phyloP scores from a whole-genome alignment of 2,329 filamentous ascomycete genomes.

The Macrophomina pseudophaseolina region DNA sequence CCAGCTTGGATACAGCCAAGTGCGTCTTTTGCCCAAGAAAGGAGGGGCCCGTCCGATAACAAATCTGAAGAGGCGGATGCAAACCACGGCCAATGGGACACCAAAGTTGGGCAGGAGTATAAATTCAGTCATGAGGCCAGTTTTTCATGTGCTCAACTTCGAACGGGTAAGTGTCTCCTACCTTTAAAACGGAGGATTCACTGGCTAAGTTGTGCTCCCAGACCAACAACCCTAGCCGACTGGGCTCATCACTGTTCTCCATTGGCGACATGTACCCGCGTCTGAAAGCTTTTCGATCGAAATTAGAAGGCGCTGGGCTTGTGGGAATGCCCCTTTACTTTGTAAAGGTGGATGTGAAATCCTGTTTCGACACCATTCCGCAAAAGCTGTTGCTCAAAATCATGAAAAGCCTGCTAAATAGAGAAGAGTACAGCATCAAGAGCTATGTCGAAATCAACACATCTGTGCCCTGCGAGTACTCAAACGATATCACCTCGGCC shows the following conservation, averaged over 20 bases:
- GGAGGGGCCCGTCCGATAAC: conserved; percentile 80
- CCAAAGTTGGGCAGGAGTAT: conserved; percentile 67
- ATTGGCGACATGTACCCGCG: conserved; percentile 78
- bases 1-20: conserved; percentile 74
- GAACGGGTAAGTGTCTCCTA: conserved; percentile 65
- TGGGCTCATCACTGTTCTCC: conserved; percentile 84
- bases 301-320: conserved; percentile 45
- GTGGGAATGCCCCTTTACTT: conserved; percentile 69
- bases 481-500: conserved; percentile 23
- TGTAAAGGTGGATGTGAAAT: conserved; percentile 88
- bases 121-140: conserved; percentile 72
- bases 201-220: conserved; percentile 27
- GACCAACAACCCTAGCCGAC: conserved; percentile 53
- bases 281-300: conserved; percentile 70
- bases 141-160: conserved; percentile 76
- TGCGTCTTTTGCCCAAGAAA: conserved; percentile 83
- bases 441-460: conserved; percentile 76
- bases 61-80: conserved; percentile 74
- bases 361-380: conserved; percentile 95
- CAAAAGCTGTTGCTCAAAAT: conserved; percentile 74
- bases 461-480: conserved; percentile 40
- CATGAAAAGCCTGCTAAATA: conserved; percentile 61
- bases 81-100: conserved; percentile 59
- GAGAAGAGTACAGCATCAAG: conserved; percentile 70
- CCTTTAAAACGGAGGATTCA: not conserved